phyloP scores from a whole-genome alignment of 352 stramenopile genomes.

The Globisporangium sylvaticum region DNA sequence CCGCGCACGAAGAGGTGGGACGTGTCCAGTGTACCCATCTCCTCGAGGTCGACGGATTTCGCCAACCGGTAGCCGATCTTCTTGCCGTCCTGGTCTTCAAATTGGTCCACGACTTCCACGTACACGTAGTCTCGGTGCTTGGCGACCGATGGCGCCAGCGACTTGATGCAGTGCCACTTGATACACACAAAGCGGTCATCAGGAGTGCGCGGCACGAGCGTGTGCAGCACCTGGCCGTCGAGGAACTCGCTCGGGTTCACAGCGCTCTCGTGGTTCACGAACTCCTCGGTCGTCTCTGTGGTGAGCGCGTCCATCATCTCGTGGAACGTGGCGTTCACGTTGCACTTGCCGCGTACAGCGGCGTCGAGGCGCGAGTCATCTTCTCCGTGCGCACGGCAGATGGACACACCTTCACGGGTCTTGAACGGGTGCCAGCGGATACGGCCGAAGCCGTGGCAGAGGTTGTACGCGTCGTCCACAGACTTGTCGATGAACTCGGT shows the following conservation, averaged over 20 bases:
- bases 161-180: slow-evolving; percentile 81
- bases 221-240: slow-evolving; percentile 72
- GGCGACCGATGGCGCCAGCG: slow-evolving; percentile 62
- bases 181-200: slow-evolving; percentile 73
- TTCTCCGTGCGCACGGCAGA: slow-evolving; percentile 60
- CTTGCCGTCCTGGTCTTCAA: slow-evolving; percentile 54
- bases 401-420: slow-evolving; percentile 60
- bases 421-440: slow-evolving; percentile 70
- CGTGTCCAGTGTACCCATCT: slow-evolving; percentile 36
- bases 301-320: slow-evolving; percentile 79
- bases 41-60: slow-evolving; percentile 73
- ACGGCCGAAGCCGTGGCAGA: slow-evolving; percentile 71
- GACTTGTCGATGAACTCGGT: slow-evolving; percentile 75
- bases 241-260: slow-evolving; percentile 76
- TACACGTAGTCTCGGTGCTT: slow-evolving; percentile 84
- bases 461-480: slow-evolving; percentile 77
- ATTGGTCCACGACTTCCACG: slow-evolving; percentile 79
- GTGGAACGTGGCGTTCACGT: slow-evolving; percentile 63
- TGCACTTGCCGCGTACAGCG: slow-evolving; percentile 68
- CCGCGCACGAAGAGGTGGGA: slow-evolving; percentile 60
- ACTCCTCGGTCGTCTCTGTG: slow-evolving; percentile 64
- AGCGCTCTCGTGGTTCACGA: slow-evolving; percentile 53
- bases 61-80: slow-evolving; percentile 66
- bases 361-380: slow-evolving; percentile 63
- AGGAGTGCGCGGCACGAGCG: slow-evolving; percentile 56